Evolutionary conservation across 2,329 filamentous ascomycete genomes (phyloP).

Genomic region (Claviceps sp.): DNA sequence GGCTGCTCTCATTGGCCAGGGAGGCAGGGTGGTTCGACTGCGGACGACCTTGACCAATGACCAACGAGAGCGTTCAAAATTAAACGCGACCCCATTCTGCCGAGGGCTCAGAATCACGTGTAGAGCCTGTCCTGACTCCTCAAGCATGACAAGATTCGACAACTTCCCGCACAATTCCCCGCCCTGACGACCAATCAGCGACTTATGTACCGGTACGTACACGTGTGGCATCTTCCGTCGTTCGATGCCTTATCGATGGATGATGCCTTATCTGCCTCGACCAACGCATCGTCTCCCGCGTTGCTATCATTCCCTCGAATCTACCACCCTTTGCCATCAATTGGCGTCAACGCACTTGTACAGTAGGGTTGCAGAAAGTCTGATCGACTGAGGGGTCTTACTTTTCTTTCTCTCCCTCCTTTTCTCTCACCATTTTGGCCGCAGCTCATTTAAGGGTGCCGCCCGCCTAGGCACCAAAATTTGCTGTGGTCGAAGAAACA

Average conservation of each 20-base stretch:
- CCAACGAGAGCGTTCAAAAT: background rate
- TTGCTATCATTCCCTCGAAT: background rate
- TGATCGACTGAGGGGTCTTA: slow-evolving; percentile 1
- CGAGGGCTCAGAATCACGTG: slow-evolving; percentile 3
- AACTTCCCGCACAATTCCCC: slow-evolving; percentile 10
- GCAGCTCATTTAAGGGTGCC: background rate
- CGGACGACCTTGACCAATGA: background rate
- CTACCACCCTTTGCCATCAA: background rate
- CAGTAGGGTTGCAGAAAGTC: slow-evolving; percentile 2
- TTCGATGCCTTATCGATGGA: slow-evolving; percentile 8
- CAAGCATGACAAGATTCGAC: background rate
- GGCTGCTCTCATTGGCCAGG: background rate
- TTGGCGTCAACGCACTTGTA: slow-evolving; percentile 1
- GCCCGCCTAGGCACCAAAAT: slow-evolving; percentile 5
- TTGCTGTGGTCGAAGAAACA: slow-evolving; percentile 10
- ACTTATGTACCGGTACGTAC: background rate
- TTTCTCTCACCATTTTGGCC: background rate
- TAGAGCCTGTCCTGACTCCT: background rate
- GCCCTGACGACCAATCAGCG: slow-evolving; percentile 19
- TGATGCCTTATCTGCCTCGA: background rate
- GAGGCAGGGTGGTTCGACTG: background rate
- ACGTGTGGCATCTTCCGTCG: slow-evolving; percentile 9
- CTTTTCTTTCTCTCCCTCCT: background rate
- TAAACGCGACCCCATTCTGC: background rate
- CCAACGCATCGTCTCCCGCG: background rate